These are phyloP conservation scores for Diaporthe sp. DNA, from an alignment of 2,329 filamentous ascomycete species.

Conservation along the genomic window DNA sequence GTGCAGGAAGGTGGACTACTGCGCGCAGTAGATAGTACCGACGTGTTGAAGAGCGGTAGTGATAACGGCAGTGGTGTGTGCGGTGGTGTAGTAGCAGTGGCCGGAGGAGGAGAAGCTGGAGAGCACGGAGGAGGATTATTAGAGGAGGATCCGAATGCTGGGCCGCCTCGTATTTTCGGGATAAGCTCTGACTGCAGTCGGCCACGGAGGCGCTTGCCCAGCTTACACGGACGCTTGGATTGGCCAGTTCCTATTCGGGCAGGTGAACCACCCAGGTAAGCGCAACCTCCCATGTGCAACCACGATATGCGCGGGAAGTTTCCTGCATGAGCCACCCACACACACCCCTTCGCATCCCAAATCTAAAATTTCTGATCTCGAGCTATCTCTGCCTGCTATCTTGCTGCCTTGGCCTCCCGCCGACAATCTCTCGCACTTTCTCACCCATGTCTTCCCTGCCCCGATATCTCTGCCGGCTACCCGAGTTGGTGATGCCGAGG, in stretches of 20 bases:
- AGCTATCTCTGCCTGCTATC: conserved; percentile 14
- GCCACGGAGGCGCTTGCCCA: not conserved
- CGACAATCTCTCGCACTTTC: not conserved
- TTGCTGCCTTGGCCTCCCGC: not conserved
- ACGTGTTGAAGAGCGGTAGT: conserved; percentile 4
- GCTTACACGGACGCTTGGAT: not conserved
- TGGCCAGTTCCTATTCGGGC: conserved; percentile 17
- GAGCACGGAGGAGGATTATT: not conserved
- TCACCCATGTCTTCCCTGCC: not conserved
- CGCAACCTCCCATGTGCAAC: not conserved
- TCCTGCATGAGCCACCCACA: conserved; percentile 15
- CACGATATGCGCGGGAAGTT: not conserved
- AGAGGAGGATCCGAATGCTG: conserved; percentile 24
- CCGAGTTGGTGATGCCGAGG: not conserved
- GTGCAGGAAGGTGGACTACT: conserved; percentile 11
- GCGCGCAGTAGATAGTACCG: not conserved
- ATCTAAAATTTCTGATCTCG: conserved; percentile 7
- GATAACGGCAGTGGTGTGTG: not conserved
- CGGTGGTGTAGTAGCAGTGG: not conserved
- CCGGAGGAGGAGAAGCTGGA: not conserved
- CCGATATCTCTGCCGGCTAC: conserved; percentile 2
- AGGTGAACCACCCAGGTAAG: conserved; percentile 7
- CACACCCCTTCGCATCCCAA: not conserved
- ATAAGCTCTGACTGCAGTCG: conserved; percentile 1
- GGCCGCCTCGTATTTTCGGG: conserved; percentile 23